Conservation (phyloP, 257 asterid species). For the Primulina eburnea region DNA sequence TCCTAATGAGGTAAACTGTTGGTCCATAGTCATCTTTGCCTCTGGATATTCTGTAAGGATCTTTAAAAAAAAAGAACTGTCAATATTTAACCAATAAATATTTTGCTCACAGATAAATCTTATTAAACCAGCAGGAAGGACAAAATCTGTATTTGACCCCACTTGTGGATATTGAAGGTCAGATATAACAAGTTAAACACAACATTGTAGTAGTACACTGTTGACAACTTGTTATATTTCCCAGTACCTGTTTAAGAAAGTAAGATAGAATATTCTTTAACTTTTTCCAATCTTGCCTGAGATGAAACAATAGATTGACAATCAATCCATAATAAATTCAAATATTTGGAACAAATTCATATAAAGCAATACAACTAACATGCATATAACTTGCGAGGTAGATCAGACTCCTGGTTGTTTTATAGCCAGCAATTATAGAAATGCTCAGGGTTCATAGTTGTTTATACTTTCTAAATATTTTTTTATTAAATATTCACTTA, state of each 20-base stretch:
- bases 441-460: no score
- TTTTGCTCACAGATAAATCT: background rate
- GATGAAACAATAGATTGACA: constrained; percentile 23
- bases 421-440: background rate
- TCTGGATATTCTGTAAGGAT: constrained; percentile 83
- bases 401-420: constrained; percentile 1
- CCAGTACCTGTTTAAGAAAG: constrained; percentile 75
- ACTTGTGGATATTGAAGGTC: constrained; percentile 18
- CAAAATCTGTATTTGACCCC: background rate
- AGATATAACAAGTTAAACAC: constrained; percentile 13
- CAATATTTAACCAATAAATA: background rate
- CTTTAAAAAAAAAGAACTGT: constrained; percentile 30
- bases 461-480: background rate
- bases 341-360: background rate
- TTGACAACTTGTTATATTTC: constrained; percentile 29
- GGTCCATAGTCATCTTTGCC: constrained; percentile 68
- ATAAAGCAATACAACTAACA: background rate
- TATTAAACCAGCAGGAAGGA: constrained; percentile 14
- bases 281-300: constrained; percentile 86
- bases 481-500: background rate
- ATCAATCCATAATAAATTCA: constrained; percentile 21
- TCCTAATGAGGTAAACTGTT: constrained; percentile 70
- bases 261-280: constrained; percentile 66
- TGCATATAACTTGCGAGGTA: background rate
- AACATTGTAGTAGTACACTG: background rate